Base-by-base conservation (phyloP, 176 grass and related monocot species). In the Oryza nivara region DNA sequence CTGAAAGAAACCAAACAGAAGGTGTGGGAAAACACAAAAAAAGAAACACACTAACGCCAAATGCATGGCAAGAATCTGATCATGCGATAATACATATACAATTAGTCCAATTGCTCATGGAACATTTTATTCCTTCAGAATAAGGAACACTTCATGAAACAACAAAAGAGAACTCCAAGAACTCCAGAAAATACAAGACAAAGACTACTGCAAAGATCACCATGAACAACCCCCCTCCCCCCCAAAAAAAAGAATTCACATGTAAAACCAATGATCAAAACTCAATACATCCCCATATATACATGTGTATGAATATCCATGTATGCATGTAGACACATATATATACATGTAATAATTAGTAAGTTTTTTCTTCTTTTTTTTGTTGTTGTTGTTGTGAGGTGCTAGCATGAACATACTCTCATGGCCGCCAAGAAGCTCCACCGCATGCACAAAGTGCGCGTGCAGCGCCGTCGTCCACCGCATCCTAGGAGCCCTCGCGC, bases 391-490 rank as follows among this genome's bases (percentile, higher is more conserved):
- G 4, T 54, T 19, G 58, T 22, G 20, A 23, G 9, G 2, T 8
- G 36, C 5, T 38, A 63, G 19, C 32, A 43, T 22, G 34, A 80
- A 83, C 87, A 83, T 91, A 97, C 95, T 97, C 81, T 97, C 95
- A 84, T 98, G 96, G 80, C 96, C 96, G 25, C 96, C 96, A 3
- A 98, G 96, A 38, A 98, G 93, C 86, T 95, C 89, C 9, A 98
- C 96, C 10, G 96, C 93, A 41, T 95, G 93, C 47, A 98, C 93
- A 63, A 98, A 98, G 89, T 98, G 96, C 3, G 93, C 83, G 82
- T 98, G 96, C 23, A 98, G 93, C 13, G 93, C 81, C 19, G 93
- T 98, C 8, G 96, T 98, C 96, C 96, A 98, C 82, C 96, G 85
- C 96, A 98, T 98, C 88, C 96, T 89, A 17, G 96, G 93, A 88